These are phyloP conservation scores for Colletotrichum tabaci DNA, from an alignment of 2,329 filamentous ascomycete species.

Conservation along the genomic window DNA sequence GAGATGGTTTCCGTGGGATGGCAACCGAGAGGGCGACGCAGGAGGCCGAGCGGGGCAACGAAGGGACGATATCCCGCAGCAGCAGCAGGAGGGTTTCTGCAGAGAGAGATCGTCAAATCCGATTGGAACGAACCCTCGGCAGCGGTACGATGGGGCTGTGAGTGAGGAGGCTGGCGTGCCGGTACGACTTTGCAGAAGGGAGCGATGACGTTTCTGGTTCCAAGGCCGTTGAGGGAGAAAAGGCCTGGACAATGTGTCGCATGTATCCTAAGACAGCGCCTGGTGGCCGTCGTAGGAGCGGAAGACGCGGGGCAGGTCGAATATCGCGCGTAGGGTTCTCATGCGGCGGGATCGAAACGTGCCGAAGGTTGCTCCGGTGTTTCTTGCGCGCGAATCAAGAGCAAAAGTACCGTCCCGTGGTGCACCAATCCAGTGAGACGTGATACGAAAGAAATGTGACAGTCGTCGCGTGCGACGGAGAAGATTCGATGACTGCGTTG, in stretches of 20 bases:
- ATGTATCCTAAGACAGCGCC: background rate
- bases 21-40: background rate
- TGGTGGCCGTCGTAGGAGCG: background rate
- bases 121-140: constrained; percentile 1
- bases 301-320: background rate
- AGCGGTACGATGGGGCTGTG: background rate
- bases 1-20: background rate
- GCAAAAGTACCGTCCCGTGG: background rate
- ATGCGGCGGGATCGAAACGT: constrained; percentile 1
- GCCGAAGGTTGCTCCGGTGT: constrained; percentile 7
- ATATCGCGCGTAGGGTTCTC: background rate
- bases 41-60: background rate
- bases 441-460: background rate
- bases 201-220: constrained; percentile 2
- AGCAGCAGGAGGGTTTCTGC: background rate
- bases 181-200: constrained; percentile 9
- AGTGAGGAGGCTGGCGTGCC: constrained; percentile 5
- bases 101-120: no score
- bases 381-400: background rate
- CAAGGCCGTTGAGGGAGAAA: background rate
- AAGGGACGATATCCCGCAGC: background rate
- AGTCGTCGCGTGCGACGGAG: background rate
- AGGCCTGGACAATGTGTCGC: no score
- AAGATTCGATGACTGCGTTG: background rate
- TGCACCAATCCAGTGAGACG: background rate